Conservation (phyloP, 2,329 filamentous ascomycete species). For the Fusarium verrucosum region DNA sequence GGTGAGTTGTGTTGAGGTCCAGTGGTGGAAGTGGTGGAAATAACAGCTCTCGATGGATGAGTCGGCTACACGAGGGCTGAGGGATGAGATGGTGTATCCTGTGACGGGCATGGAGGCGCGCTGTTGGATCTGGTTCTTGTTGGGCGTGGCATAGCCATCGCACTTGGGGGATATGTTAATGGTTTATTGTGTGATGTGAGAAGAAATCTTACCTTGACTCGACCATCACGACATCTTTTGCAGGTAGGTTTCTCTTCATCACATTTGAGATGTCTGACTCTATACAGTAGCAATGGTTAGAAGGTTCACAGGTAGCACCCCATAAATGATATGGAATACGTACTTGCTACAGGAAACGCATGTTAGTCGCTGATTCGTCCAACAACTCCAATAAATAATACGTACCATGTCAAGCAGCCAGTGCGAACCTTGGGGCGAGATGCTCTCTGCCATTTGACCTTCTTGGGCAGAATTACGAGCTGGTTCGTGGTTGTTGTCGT, state of each 20-base stretch:
- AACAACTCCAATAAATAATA: background rate
- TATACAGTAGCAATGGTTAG: conserved; percentile 2
- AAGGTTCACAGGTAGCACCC: fast-evolving
- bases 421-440: conserved; percentile 33
- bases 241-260: conserved; percentile 43
- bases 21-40: conserved; percentile 35
- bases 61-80: conserved; percentile 7
- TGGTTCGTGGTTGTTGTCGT: background rate
- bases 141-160: conserved; percentile 32
- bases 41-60: conserved; percentile 24
- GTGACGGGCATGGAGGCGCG: background rate
- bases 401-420: conserved; percentile 38
- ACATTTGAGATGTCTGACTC: conserved; percentile 41
- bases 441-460: conserved; percentile 26
- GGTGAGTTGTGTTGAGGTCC: conserved; percentile 31
- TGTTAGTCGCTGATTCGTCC: conserved; percentile 2
- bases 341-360: background rate
- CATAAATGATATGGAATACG: background rate
- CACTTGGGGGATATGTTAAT: conserved; percentile 4
- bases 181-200: background rate
- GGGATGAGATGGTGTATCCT: background rate
- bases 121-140: conserved; percentile 3
- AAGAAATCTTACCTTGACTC: conserved; percentile 6
- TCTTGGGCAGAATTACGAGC: conserved; percentile 9
- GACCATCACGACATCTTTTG: conserved; percentile 25